A percentile compares a stretch with the other conserved stretches of the same genome.
phyloP scores from a whole-genome alignment of 495 filamentous ascomycete genomes.

The Penicillium tannophilum region DNA sequence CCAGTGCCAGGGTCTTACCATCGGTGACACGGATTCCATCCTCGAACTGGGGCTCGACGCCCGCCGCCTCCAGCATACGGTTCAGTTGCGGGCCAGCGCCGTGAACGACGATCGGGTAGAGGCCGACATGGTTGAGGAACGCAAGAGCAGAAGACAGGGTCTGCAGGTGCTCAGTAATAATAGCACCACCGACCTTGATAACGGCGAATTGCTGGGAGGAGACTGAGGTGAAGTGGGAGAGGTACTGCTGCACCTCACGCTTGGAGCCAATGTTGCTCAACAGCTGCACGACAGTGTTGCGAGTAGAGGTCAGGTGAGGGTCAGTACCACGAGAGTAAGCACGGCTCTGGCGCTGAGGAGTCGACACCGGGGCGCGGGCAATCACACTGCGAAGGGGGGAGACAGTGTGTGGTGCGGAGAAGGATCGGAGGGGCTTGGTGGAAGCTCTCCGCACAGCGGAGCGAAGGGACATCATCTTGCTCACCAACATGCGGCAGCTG shows the following conservation, averaged over 20 bases:
- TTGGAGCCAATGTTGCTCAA: slow-evolving; percentile 96
- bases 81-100: slow-evolving; percentile 97
- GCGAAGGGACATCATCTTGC: slow-evolving; percentile 53
- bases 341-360: slow-evolving; percentile 39
- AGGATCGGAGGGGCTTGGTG: slow-evolving; percentile 47
- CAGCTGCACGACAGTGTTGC: slow-evolving; percentile 89
- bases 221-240: slow-evolving; percentile 96
- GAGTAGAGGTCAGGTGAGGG: slow-evolving; percentile 60
- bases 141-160: slow-evolving; percentile 84
- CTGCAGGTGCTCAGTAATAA: slow-evolving; percentile 92
- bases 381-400: slow-evolving; percentile 35
- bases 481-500: slow-evolving; percentile 55
- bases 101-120: slow-evolving; percentile 96
- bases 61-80: slow-evolving; percentile 85
- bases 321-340: slow-evolving; percentile 51
- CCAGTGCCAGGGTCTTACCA: slow-evolving; percentile 89
- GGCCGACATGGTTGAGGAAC: slow-evolving; percentile 92
- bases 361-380: slow-evolving; percentile 20
- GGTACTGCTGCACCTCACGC: slow-evolving; percentile 96
- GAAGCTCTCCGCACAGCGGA: slow-evolving; percentile 55
- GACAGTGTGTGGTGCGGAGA: slow-evolving; percentile 47
- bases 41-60: slow-evolving; percentile 94
- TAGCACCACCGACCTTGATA: slow-evolving; percentile 97
- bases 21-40: slow-evolving; percentile 96
- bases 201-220: slow-evolving; percentile 98